Conservation (phyloP, 345 rosid species). For the Populus davidiana region DNA sequence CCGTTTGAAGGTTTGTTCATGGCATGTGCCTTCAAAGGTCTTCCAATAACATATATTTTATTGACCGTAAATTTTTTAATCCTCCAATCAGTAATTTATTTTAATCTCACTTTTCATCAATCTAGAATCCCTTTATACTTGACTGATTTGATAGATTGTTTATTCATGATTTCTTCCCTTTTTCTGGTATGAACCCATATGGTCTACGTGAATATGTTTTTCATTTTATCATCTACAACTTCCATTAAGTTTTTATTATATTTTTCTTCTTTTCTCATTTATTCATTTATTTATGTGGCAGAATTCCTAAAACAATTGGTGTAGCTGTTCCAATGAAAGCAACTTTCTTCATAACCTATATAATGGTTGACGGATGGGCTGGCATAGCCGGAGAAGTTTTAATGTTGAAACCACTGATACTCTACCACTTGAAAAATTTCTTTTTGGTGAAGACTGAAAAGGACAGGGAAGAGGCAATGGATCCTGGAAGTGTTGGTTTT, state of each 20-base stretch:
- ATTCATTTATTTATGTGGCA: conserved; percentile 22
- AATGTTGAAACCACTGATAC: conserved; percentile 72
- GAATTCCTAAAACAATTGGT: conserved; percentile 80
- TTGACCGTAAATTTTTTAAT: not conserved
- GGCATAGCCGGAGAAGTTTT: conserved; percentile 88
- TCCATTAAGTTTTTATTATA: not conserved
- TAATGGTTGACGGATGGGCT: conserved; percentile 99
- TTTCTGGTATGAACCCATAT: not conserved
- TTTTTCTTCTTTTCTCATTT: not conserved
- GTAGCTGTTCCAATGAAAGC: conserved; percentile 87
- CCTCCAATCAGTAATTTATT: not conserved
- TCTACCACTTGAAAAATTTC: conserved; percentile 81
- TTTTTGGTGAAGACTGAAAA: conserved; percentile 93
- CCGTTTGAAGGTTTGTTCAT: not conserved
- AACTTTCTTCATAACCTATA: conserved; percentile 90
- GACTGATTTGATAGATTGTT: no score
- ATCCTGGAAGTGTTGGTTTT: conserved; percentile 88
- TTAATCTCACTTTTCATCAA: not conserved
- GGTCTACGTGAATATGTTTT: not conserved
- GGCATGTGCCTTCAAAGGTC: not conserved
- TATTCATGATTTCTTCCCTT: no score
- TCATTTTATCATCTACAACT: not conserved
- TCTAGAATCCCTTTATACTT: not conserved
- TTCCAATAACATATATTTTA: not conserved
- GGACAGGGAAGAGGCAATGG: conserved; percentile 90